Base-by-base conservation (phyloP, 2,329 filamentous ascomycete species). In the Coniochaeta prunicola region DNA sequence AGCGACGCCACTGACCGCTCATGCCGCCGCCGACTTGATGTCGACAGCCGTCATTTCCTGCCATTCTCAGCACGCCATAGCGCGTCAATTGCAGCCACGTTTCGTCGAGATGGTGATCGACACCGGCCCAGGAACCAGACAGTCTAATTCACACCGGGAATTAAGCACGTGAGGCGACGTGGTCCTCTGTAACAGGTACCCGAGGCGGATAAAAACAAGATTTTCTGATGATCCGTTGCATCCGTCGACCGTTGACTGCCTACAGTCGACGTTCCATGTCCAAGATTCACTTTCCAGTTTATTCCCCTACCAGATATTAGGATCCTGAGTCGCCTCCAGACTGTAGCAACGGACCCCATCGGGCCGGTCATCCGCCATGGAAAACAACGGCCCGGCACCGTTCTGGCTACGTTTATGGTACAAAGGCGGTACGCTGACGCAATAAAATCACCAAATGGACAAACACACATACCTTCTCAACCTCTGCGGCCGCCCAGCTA, bases 1-100 rank as follows among this genome's bases (percentile, higher is more conserved):
- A 48, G n/a, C n/a, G 15, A n/a, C 58, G 58, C 58, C 60, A 60
- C 60, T 59, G 59, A 59, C 57, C 28, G 55, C n/a, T n/a, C n/a
- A 57, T 59, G 55, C 45, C 26, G 60, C 55, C 31, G 34, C 60
- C 54, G 56, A 9, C 9, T 8, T 48, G 8, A n/a, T 7, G 7
- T 48, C 40, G 9, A 9, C 9, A 48, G 21, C 15, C 9, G 40
- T n/a, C 15, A n/a, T 8, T 9, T 10, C 19, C 7, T n/a, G 40
- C 40, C 15, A 48, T n/a, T 24, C 40, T n/a, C 21, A 24, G 9
- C 40, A 48, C 40, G 40, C 15, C 40, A 48, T 48, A 24, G 40
- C 7, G 21, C 33, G 40, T 48, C 40, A 24, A n/a, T n/a, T 48
- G 40, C 40, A 48, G 19, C 17, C 15, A 9, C 17, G 40, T n/a